A percentile compares a stretch with the other conserved stretches of the same genome.
phyloP scores from a whole-genome alignment of 257 asterid genomes.

The Linderniella brevidens region DNA sequence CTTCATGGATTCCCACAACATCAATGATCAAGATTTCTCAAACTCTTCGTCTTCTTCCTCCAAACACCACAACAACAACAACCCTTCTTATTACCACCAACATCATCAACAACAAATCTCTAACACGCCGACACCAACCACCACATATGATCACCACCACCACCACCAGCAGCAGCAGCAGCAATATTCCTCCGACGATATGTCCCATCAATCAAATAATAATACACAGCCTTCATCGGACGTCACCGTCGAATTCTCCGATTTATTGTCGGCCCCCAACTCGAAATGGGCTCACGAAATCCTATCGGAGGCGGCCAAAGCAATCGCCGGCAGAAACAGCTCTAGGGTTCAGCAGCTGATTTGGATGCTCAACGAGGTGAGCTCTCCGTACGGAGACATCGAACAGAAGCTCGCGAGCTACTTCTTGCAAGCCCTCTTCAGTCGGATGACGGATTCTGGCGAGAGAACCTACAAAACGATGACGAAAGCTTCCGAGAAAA shows the following conservation, averaged over 20 bases:
- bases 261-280: conserved; percentile 23
- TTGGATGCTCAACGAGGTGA: conserved; percentile 91
- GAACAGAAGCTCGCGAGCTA: conserved; percentile 76
- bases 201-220: conserved; percentile 19
- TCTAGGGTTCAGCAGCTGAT: conserved; percentile 58
- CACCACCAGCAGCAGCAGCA: conserved; percentile 12
- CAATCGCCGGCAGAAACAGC: conserved; percentile 47
- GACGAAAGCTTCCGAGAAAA: conserved; percentile 37
- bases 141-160: conserved; percentile 29
- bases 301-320: conserved; percentile 52
- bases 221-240: conserved; percentile 29
- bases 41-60: conserved; percentile 62
- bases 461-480: conserved; percentile 32
- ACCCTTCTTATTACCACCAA: too few species aligned
- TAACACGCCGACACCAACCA: too few species aligned
- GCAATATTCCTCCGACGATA: conserved; percentile 17
- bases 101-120: conserved; percentile 10
- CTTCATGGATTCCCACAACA: conserved; percentile 39
- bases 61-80: conserved; percentile 17
- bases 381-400: conserved; percentile 70
- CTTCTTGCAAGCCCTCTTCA: conserved; percentile 63
- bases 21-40: conserved; percentile 46
- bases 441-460: conserved; percentile 81
- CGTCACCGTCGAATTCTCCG: conserved; percentile 35
- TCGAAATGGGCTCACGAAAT: conserved; percentile 59